Percentiles rank a stretch among this genome's conserved stretches.
Evolutionary conservation across 192 early-diverging fungal genomes (phyloP).

Genomic region (Coemansia sp.): DNA sequence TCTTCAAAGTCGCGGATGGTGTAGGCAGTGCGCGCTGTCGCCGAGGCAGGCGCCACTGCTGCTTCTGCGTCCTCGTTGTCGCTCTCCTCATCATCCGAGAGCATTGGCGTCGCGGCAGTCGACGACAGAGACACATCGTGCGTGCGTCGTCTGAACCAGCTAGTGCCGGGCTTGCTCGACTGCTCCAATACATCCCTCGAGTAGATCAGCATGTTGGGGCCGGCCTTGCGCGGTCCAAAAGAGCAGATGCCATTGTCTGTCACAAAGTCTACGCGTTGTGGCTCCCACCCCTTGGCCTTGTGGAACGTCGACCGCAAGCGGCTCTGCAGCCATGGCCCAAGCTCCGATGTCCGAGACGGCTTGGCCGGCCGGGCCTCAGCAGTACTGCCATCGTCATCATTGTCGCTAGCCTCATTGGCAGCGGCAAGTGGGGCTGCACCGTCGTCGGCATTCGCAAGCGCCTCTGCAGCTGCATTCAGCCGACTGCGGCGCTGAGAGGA

Average conservation of each 20-base stretch:
- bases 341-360: conserved; percentile 45
- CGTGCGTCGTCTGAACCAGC: conserved; percentile 37
- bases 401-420: neutral
- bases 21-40: conserved; percentile 22
- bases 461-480: conserved; percentile 33
- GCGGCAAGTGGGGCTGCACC: conserved; percentile 12
- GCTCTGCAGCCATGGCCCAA: conserved; percentile 46
- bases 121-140: conserved; percentile 17
- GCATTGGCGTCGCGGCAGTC: conserved; percentile 29
- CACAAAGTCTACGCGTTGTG: conserved; percentile 40
- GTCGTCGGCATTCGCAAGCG: conserved; percentile 12
- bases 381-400: conserved; percentile 19
- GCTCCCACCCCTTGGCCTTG: conserved; percentile 53
- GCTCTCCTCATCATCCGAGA: conserved; percentile 38
- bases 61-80: conserved; percentile 12
- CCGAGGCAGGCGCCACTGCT: neutral
- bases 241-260: conserved; percentile 24
- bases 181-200: conserved; percentile 29
- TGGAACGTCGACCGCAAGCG: conserved; percentile 36
- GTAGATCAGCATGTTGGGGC: conserved; percentile 53
- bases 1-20: conserved; percentile 72
- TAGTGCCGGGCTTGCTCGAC: conserved; percentile 16
- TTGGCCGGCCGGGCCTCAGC: conserved; percentile 9
- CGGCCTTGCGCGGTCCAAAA: conserved; percentile 40
- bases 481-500: conserved; percentile 39